Percentiles rank a stretch among this genome's conserved stretches.
These are phyloP conservation scores for Cicer cuneatum DNA, from an alignment of 306 rosid species.

Conservation along the genomic window DNA sequence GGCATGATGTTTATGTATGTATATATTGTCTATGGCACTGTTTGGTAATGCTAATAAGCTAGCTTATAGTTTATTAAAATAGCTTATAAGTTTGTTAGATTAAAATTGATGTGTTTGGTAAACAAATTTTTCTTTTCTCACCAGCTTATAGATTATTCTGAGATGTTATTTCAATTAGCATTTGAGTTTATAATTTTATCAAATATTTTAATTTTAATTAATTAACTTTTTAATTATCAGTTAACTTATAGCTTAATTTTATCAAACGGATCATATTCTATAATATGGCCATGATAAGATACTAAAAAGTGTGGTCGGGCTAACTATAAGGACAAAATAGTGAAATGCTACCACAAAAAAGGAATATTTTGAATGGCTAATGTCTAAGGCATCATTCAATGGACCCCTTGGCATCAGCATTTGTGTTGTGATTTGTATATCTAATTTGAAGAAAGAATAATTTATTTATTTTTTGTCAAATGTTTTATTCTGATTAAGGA, in stretches of 20 bases:
- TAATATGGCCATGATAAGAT: neutral
- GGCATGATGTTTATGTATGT: neutral
- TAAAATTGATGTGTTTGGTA: too few species aligned
- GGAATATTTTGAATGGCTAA: conserved; percentile 18
- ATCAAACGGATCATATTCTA: too few species aligned
- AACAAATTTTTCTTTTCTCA: too few species aligned
- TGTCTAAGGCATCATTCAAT: neutral
- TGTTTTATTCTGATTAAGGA: neutral
- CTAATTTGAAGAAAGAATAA: neutral
- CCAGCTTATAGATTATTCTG: too few species aligned
- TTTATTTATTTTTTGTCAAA: neutral
- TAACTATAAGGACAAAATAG: neutral
- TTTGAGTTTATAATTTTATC: too few species aligned
- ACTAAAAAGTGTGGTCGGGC: neutral
- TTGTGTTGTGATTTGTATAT: conserved; percentile 1
- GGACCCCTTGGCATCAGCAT: neutral
- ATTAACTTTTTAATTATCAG: too few species aligned
- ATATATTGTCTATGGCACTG: neutral
- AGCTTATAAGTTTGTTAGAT: too few species aligned
- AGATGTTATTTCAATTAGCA: too few species aligned
- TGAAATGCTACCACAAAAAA: conserved; percentile 7
- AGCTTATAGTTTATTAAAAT: too few species aligned
- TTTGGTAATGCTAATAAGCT: too few species aligned
- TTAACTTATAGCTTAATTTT: too few species aligned
- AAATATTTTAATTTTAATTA: too few species aligned